phyloP scores from a whole-genome alignment of 331 rosid species.

The Malus hybrid region DNA sequence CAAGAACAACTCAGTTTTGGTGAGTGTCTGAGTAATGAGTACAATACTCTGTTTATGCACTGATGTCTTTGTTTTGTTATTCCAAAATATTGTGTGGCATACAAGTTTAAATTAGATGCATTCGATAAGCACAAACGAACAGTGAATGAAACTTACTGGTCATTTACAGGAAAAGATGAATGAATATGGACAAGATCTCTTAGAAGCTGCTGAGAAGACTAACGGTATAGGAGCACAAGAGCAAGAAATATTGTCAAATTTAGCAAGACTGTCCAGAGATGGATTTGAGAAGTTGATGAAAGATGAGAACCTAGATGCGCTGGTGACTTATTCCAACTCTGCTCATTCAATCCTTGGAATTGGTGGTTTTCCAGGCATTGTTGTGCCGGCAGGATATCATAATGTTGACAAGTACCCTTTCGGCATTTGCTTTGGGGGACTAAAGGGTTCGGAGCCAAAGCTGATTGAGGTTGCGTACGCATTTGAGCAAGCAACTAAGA shows the following conservation, averaged over 20 bases:
- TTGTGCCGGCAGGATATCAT: conserved; percentile 59
- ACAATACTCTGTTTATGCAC: background rate
- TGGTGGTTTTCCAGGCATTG: conserved; percentile 62
- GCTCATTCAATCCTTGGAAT: conserved; percentile 28
- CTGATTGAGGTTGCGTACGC: conserved; percentile 44
- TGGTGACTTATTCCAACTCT: conserved; percentile 30
- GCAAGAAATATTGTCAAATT: conserved; percentile 24
- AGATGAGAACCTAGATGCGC: conserved; percentile 39
- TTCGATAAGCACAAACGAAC: background rate
- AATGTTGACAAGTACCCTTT: conserved; percentile 32
- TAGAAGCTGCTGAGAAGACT: conserved; percentile 35
- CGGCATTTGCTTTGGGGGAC: conserved; percentile 59
- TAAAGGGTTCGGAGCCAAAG: conserved; percentile 43
- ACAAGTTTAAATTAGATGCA: too few relatives aligned
- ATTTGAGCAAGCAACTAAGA: conserved; percentile 41
- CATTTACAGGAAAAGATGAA: conserved; percentile 27
- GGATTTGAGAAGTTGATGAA: conserved; percentile 53
- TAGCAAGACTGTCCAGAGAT: conserved; percentile 27
- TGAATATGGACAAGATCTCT: conserved; percentile 40
- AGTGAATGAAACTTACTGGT: background rate
- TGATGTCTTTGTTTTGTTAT: background rate
- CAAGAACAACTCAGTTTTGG: conserved; percentile 28
- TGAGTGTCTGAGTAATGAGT: conserved; percentile 9
- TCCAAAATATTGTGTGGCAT: background rate
- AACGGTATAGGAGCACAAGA: conserved; percentile 33